phyloP scores from a whole-genome alignment of 441 rosid genomes.

The Croton setiger region DNA sequence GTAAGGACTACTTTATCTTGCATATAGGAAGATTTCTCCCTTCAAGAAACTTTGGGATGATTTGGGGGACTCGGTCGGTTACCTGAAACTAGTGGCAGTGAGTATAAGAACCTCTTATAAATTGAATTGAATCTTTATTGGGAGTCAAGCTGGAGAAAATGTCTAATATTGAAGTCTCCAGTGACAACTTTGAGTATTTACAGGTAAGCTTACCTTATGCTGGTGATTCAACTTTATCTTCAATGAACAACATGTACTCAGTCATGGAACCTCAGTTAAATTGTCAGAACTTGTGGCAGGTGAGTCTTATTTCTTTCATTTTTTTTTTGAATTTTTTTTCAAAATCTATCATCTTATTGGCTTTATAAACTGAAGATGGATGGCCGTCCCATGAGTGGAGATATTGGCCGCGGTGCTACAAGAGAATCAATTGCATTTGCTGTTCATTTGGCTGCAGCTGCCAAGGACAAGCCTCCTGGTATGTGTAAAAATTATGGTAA shows the following conservation, averaged over 20 bases:
- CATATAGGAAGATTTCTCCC: conserved; percentile 36
- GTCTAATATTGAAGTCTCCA: background rate
- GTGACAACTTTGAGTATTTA: background rate
- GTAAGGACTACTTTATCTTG: background rate
- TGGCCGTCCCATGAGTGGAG: conserved; percentile 74
- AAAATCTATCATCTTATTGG: background rate
- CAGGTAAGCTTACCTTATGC: conserved; percentile 56
- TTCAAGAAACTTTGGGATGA: conserved; percentile 52
- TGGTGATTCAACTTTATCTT: conserved; percentile 40
- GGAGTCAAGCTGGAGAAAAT: background rate
- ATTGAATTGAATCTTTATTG: background rate
- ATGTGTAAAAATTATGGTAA: background rate
- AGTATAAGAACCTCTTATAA: conserved; percentile 19
- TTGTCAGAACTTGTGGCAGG: conserved; percentile 66
- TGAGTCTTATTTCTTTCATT: conserved; percentile 13
- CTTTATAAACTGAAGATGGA: conserved; percentile 42
- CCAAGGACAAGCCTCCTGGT: conserved; percentile 49
- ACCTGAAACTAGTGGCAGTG: conserved; percentile 53
- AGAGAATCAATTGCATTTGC: conserved; percentile 51
- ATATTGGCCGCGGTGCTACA: conserved; percentile 63
- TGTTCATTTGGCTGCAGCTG: conserved; percentile 41
- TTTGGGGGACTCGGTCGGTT: conserved; percentile 34
- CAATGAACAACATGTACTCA: conserved; percentile 53
- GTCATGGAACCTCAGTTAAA: conserved; percentile 42
- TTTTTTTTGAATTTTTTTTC: conserved; percentile 6